Evolutionary conservation across 2,329 filamentous ascomycete genomes (phyloP), one percentile per base, ranked within the genome.

Genomic region (Fusarium armeniacum): DNA sequence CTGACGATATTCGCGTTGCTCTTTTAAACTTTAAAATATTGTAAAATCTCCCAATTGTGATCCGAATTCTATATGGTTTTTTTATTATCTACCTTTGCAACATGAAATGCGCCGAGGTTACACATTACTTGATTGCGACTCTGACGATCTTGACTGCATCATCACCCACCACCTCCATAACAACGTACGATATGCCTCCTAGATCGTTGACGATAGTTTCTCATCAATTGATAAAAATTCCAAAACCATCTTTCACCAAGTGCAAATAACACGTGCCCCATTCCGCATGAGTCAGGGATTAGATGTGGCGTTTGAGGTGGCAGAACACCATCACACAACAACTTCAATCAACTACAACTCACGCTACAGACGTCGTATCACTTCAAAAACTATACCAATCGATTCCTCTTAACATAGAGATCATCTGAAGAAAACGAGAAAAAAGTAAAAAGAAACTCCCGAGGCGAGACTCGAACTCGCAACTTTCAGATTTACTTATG

Each of bases 401-500:
- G 6, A 26, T 45, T 44, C 16, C 2, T 9, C 2, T 35, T 0
- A 0, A 3, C 15, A 6, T 1, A 4, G 4, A 13, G 7, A 22
- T 5, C 2, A 12, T 11, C 5, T 1, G 6, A 3, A 20, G 20
- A 20, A 20, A 26, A 26, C 7, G 0, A 4, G 9, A 0, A 3
- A n/a, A 28, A 24, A 3, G 3, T 2, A 53, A 53, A 62, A 47
- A 1, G 2, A 24, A 35, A 18, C 61, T 30, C 53, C 60, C 6
- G 24, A n/a, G 12, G 1, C 1, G 62, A 1, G 52, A 65, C 52
- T 65, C 30, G 60, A 65, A 65, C 62, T 0, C 62, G 0, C 0
- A 65, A 58, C 62, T 65, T 65, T 65, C 52, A 65, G 62, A 65
- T 65, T 62, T 44, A 64, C 45, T 7, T 4, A 20, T 20, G 18